Percentiles rank a stretch among this genome's conserved stretches.
phyloP scores from a whole-genome alignment of 768 basidiomycete genomes.

The Pulveroboletus sp. region DNA sequence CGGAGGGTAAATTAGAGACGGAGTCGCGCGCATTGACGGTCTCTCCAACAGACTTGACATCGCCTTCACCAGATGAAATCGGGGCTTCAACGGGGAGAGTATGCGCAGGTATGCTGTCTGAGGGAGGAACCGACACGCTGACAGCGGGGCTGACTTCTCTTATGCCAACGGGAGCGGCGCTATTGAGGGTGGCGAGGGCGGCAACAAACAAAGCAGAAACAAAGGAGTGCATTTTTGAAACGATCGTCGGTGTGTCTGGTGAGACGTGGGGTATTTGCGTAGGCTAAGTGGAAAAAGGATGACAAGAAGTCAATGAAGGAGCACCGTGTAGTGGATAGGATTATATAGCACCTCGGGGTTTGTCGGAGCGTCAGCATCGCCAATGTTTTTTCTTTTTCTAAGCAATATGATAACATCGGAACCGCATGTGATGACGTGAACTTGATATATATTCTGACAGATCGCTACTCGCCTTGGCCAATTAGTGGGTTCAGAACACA shows the following conservation, averaged over 20 bases:
- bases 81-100: too few species aligned
- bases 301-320: constrained; percentile 17
- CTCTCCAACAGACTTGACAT: too few species aligned
- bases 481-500: constrained; percentile 1
- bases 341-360: constrained; percentile 17
- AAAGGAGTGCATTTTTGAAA: constrained; percentile 36
- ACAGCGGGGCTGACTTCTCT: too few species aligned
- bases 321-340: background rate
- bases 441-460: background rate
- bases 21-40: background rate
- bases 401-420: background rate
- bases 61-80: too few species aligned
- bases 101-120: too few species aligned
- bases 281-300: constrained; percentile 4
- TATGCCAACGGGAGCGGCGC: constrained; percentile 18
- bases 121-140: too few species aligned
- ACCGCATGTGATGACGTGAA: constrained; percentile 7
- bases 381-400: background rate
- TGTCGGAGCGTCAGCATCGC: background rate
- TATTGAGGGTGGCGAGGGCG: constrained; percentile 28
- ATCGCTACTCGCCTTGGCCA: constrained; percentile 7
- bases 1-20: constrained; percentile 1
- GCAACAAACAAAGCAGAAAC: constrained; percentile 22
- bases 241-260: constrained; percentile 26
- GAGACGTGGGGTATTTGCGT: constrained; percentile 1